Evolutionary conservation across 371 early-diverging fungal genomes (phyloP), one percentile per base, ranked within the genome.

Genomic region (Blakeslea trispora): DNA sequence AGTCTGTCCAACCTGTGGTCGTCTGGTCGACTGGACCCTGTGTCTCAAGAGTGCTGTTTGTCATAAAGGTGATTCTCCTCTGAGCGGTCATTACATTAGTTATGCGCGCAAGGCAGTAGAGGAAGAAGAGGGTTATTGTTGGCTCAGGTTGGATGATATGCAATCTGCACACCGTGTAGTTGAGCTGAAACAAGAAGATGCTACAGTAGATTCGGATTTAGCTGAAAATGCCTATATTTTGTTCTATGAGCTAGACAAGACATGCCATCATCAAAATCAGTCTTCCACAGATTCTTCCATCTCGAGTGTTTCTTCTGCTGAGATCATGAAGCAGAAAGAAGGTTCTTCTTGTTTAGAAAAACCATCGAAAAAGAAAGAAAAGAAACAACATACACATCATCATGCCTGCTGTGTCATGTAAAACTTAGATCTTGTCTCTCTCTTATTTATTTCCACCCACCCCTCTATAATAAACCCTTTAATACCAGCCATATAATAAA

Each of bases 41-140:
- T 68, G 74, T 49, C 72, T 84, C 23, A 74, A 77, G 53, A 77
- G 82, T 10, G 84, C 76, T 17, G 80, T 84, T 2, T 84, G 84
- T 42, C 84, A 84, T 58, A 40, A 70, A 7, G 84, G 84, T 0
- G 56, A 64, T 8, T 68, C 73, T 7, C 67, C 78, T 10, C 59
- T 69, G 24, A 57, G 69, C 22, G 84, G 84, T n/a, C 84, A 84
- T 57, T 84, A 84, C 40, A 64, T 81, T 32, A 72, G 73, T 19
- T 83, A 77, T 65, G 69, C 73, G 0, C 68, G 78, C 7, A 28
- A 28, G 7, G 68, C 63, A 2, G 19, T 14, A 2, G 19, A 24
- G n/a, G 43, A 21, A 37, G 56, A 45, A 40, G 21, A 21, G 15
- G 15, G 22, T 3, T 9, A 28, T 17, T 49, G 37, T 42, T 63